phyloP scores from a whole-genome alignment of 768 basidiomycete species.

The Mycena haematopus region DNA sequence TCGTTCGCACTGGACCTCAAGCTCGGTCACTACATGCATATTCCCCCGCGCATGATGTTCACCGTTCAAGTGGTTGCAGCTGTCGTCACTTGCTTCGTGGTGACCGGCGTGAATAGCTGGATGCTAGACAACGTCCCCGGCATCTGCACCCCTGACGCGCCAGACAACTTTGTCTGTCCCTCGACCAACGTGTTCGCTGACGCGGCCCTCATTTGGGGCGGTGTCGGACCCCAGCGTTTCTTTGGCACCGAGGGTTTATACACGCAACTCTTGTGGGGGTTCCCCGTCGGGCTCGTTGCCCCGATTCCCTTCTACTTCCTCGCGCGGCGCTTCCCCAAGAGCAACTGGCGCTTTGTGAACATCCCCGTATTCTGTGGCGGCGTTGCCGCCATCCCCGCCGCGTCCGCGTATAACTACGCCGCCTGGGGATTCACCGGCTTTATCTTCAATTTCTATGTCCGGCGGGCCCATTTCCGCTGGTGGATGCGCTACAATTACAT shows the following conservation, averaged over 20 bases:
- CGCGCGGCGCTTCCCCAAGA: conserved; percentile 81
- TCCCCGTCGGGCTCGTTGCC: conserved; percentile 72
- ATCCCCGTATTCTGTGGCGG: conserved; percentile 84
- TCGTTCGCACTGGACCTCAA: conserved; percentile 78
- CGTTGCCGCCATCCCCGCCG: conserved; percentile 78
- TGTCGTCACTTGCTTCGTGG: conserved; percentile 62
- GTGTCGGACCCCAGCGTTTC: conserved; percentile 72
- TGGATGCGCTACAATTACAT: conserved; percentile 94
- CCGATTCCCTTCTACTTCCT: conserved; percentile 88
- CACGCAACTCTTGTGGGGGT: conserved; percentile 69
- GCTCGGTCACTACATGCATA: conserved; percentile 89
- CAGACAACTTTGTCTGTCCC: conserved; percentile 73
- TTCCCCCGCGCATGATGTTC: conserved; percentile 86
- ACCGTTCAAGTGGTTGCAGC: conserved; percentile 65
- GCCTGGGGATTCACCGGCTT: conserved; percentile 82
- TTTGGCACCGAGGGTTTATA: conserved; percentile 65
- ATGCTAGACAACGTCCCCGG: conserved; percentile 74
- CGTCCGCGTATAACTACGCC: conserved; percentile 86
- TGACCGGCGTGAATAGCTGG: conserved; percentile 71
- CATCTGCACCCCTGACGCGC: conserved; percentile 70
- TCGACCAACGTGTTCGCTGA: conserved; percentile 69
- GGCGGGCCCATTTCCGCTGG: conserved; percentile 70
- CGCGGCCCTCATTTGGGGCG: conserved; percentile 82
- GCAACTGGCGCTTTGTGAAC: conserved; percentile 85
- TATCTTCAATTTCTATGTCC: conserved; percentile 81